These are phyloP conservation scores for Aspergillus nidulans DNA, from an alignment of 495 filamentous ascomycete species.

Conservation along the genomic window DNA sequence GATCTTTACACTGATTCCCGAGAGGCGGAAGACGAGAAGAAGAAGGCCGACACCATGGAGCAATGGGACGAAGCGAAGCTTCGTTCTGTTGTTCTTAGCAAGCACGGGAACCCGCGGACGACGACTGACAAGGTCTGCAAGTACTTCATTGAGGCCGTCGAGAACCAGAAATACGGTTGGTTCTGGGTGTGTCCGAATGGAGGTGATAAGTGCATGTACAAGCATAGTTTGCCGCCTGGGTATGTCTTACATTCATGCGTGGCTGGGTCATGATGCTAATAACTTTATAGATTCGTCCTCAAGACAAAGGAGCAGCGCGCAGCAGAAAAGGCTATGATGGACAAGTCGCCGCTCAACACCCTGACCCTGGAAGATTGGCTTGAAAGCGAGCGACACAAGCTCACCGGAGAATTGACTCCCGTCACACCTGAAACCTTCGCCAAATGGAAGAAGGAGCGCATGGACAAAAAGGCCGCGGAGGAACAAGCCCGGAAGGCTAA, in stretches of 20 bases:
- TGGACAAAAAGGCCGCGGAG: slow-evolving; percentile 95
- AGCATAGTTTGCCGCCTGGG: slow-evolving; percentile 90
- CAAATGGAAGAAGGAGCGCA: slow-evolving; percentile 88
- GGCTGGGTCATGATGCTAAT: neutral
- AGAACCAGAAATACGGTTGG: slow-evolving; percentile 98
- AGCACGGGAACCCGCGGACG: slow-evolving; percentile 94
- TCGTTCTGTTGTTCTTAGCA: slow-evolving; percentile 81
- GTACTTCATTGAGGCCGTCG: slow-evolving; percentile 95
- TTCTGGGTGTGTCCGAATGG: slow-evolving; percentile 98
- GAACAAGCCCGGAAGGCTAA: slow-evolving; percentile 82
- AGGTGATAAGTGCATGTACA: slow-evolving; percentile 97
- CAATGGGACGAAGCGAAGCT: slow-evolving; percentile 98
- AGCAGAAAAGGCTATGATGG: slow-evolving; percentile 94
- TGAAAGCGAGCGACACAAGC: slow-evolving; percentile 88
- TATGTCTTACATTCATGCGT: slow-evolving; percentile 45
- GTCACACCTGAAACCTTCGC: slow-evolving; percentile 90
- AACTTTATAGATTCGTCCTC: slow-evolving; percentile 68
- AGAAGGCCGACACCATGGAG: slow-evolving; percentile 88
- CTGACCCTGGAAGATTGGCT: slow-evolving; percentile 96
- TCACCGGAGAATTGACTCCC: slow-evolving; percentile 84
- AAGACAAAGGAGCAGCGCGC: slow-evolving; percentile 97
- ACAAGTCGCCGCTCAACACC: slow-evolving; percentile 91
- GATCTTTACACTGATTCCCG: slow-evolving; percentile 85
- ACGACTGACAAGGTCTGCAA: slow-evolving; percentile 99
- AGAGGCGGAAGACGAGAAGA: slow-evolving; percentile 68